Conservation (phyloP, 2,329 filamentous ascomycete genomes). For the Aspergillus niger region DNA sequence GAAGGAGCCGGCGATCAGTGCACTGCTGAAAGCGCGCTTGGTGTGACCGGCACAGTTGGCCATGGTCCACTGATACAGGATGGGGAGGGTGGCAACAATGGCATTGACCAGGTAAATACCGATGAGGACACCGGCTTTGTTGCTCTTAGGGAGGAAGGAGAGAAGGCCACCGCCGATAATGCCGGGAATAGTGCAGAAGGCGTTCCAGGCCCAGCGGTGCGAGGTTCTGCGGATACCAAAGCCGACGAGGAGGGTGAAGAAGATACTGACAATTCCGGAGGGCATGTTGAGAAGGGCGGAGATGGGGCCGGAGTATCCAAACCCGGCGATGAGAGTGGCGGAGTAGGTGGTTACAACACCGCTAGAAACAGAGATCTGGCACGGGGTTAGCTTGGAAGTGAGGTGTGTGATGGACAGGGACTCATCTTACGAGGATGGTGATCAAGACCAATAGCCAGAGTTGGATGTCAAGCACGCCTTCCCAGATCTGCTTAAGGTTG, state of each 20-base stretch:
- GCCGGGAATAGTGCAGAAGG: constrained; percentile 49
- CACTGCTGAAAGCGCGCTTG: constrained; percentile 53
- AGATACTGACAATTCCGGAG: constrained; percentile 44
- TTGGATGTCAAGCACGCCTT: constrained; percentile 50
- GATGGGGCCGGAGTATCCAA: constrained; percentile 47
- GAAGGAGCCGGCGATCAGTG: constrained; percentile 48
- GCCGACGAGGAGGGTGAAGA: constrained; percentile 44
- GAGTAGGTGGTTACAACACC: constrained; percentile 51
- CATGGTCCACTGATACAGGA: constrained; percentile 52
- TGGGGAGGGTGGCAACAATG: constrained; percentile 46
- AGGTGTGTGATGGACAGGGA: neutral
- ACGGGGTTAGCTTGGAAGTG: neutral
- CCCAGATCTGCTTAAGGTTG: constrained; percentile 50
- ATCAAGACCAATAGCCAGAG: constrained; percentile 47
- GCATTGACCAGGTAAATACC: constrained; percentile 51
- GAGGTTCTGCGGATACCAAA: constrained; percentile 44
- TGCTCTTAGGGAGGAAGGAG: constrained; percentile 39
- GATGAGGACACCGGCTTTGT: constrained; percentile 47
- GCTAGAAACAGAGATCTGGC: constrained; percentile 32
- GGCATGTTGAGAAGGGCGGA: constrained; percentile 50
- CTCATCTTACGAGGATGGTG: constrained; percentile 6
- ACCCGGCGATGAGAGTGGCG: constrained; percentile 44
- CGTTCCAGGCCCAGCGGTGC: constrained; percentile 46
- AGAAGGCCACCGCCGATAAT: constrained; percentile 48
- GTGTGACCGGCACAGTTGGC: constrained; percentile 54